phyloP scores from a whole-genome alignment of 768 basidiomycete species.

The Neoboletus magnificus region DNA sequence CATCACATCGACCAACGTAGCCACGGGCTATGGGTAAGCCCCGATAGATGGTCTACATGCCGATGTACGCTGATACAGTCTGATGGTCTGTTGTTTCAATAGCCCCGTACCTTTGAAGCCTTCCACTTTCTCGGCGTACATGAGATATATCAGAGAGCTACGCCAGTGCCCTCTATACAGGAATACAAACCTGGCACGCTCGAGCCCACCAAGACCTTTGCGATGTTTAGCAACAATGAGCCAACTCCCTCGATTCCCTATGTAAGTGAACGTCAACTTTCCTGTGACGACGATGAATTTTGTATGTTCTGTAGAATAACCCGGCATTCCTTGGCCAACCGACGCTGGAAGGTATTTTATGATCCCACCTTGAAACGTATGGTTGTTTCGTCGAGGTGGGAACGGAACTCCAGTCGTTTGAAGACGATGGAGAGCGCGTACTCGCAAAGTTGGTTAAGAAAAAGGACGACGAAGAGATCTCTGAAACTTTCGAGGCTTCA shows the following conservation, averaged over 20 bases:
- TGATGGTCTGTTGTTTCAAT: background rate
- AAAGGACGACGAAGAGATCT: conserved; percentile 18
- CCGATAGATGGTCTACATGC: background rate
- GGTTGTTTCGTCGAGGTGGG: conserved; percentile 40
- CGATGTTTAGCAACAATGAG: conserved; percentile 5
- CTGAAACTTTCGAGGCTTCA: conserved; percentile 28
- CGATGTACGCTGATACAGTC: background rate
- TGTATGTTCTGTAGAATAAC: conserved; percentile 6
- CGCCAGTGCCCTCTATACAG: conserved; percentile 25
- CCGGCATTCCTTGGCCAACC: conserved; percentile 24
- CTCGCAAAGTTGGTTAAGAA: conserved; percentile 34
- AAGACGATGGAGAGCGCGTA: conserved; percentile 36
- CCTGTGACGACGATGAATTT: background rate
- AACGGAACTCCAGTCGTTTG: conserved; percentile 44
- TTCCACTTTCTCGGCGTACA: conserved; percentile 40
- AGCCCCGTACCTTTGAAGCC: conserved; percentile 41
- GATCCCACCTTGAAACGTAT: conserved; percentile 18
- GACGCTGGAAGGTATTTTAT: conserved; percentile 26
- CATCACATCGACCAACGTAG: conserved; percentile 39
- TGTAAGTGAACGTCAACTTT: conserved; percentile 8
- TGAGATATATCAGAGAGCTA: conserved; percentile 35
- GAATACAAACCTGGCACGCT: conserved; percentile 32
- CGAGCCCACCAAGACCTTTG: conserved; percentile 13
- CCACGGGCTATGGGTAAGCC: conserved; percentile 37
- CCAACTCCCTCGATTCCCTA: conserved; percentile 29